A percentile compares a stretch with the other conserved stretches of the same genome.
phyloP scores from a whole-genome alignment of 345 rosid genomes.

The Capsella bursapastoris region DNA sequence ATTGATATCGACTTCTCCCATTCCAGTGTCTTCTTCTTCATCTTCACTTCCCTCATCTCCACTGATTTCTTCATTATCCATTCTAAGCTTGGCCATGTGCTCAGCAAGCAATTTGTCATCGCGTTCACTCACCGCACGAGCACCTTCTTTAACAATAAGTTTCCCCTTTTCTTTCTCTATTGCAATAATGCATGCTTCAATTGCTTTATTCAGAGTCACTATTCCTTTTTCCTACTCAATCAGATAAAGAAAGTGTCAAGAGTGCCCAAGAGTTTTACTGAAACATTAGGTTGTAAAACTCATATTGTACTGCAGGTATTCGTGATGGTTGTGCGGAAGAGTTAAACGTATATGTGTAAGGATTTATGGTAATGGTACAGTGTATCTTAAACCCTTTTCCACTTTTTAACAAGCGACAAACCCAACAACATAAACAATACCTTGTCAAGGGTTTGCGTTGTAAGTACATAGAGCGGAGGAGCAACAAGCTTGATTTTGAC shows the following conservation, averaged over 20 bases:
- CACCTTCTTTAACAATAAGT: constrained; percentile 78
- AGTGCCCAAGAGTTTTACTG: neutral
- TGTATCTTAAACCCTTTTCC: neutral
- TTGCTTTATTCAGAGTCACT: constrained; percentile 69
- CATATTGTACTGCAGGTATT: neutral
- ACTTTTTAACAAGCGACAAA: neutral
- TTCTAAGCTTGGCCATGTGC: constrained; percentile 81
- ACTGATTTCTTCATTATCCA: constrained; percentile 76
- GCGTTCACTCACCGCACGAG: constrained; percentile 97
- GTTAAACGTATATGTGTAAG: too few relatives aligned
- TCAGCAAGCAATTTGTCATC: constrained; percentile 89
- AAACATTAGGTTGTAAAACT: constrained; percentile 4
- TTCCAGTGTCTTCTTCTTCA: constrained; percentile 80
- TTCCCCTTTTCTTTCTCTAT: constrained; percentile 84
- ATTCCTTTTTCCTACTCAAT: constrained; percentile 81
- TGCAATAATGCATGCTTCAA: constrained; percentile 67
- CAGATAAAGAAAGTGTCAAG: constrained; percentile 4
- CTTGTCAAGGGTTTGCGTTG: constrained; percentile 93
- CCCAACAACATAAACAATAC: constrained; percentile 40
- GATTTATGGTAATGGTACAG: neutral
- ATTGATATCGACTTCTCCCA: constrained; percentile 84
- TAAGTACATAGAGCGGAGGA: constrained; percentile 90
- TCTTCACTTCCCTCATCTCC: constrained; percentile 95
- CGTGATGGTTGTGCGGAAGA: too few relatives aligned
- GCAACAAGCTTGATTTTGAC: constrained; percentile 93